phyloP scores from a whole-genome alignment of 2,329 filamentous ascomycete genomes.

The Cryphonectria japonica region DNA sequence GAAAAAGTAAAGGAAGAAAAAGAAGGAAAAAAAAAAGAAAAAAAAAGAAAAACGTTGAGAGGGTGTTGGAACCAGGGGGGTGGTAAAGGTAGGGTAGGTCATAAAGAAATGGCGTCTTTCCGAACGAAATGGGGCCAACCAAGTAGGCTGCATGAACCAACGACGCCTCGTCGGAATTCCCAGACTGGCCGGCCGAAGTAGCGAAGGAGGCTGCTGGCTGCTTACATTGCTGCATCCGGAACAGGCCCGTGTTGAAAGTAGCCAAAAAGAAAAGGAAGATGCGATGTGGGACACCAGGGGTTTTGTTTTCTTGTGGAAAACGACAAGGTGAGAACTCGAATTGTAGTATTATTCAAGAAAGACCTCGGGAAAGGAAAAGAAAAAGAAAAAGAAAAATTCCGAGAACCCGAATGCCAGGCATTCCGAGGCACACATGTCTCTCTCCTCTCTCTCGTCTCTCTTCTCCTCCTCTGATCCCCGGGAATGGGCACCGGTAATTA shows the following conservation, averaged over 20 bases:
- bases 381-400: background rate
- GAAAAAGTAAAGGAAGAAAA: too few relatives aligned
- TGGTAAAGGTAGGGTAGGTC: background rate
- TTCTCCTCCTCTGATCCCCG: background rate
- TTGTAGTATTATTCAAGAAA: too few relatives aligned
- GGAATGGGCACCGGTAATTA: background rate
- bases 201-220: too few relatives aligned
- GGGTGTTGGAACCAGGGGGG: background rate
- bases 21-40: background rate
- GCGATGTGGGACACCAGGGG: too few relatives aligned
- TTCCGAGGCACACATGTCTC: background rate
- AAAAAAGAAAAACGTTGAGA: too few relatives aligned
- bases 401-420: background rate
- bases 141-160: background rate
- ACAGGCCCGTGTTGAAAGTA: background rate
- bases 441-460: background rate
- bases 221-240: background rate
- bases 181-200: background rate
- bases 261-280: background rate
- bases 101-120: background rate
- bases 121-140: background rate
- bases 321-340: too few relatives aligned
- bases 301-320: too few relatives aligned
- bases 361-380: too few relatives aligned
- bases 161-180: background rate